Conservation (phyloP, 495 filamentous ascomycete species). For the Pseudoneurospora amorphoporcata region DNA sequence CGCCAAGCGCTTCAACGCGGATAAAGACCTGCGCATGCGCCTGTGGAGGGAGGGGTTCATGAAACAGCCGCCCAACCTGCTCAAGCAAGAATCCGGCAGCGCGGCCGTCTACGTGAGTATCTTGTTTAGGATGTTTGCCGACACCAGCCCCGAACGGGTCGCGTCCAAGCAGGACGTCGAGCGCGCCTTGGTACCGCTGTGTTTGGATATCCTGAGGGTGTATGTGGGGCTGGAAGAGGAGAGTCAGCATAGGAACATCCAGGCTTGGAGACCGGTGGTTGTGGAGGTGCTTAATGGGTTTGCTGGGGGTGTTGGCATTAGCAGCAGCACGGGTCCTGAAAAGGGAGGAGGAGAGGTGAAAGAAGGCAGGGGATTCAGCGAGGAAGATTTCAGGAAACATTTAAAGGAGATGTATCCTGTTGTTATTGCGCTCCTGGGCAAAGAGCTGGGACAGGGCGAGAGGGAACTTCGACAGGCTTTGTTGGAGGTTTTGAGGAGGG, state of each 20-base stretch:
- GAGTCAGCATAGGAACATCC: slow-evolving; percentile 87
- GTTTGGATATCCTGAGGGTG: slow-evolving; percentile 78
- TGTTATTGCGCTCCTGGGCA: slow-evolving; percentile 67
- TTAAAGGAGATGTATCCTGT: slow-evolving; percentile 78
- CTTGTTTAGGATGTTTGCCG: slow-evolving; percentile 91
- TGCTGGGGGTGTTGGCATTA: slow-evolving; percentile 47
- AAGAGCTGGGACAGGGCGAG: slow-evolving; percentile 53
- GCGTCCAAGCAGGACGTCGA: slow-evolving; percentile 74
- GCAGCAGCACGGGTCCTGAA: no score
- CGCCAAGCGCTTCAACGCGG: slow-evolving; percentile 91
- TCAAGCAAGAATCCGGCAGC: slow-evolving; percentile 92
- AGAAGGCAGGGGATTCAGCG: slow-evolving; percentile 44
- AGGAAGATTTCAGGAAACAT: slow-evolving; percentile 71
- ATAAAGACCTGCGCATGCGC: slow-evolving; percentile 89
- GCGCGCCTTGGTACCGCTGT: slow-evolving; percentile 82
- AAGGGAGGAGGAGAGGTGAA: neutral
- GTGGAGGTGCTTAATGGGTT: slow-evolving; percentile 97
- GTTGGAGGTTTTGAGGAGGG: slow-evolving; percentile 61
- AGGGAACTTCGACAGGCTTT: slow-evolving; percentile 65
- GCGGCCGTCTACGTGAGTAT: slow-evolving; percentile 92
- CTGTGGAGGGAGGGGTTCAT: slow-evolving; percentile 98
- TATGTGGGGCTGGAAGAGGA: slow-evolving; percentile 84
- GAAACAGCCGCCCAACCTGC: slow-evolving; percentile 97
- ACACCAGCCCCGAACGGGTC: slow-evolving; percentile 70
- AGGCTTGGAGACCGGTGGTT: slow-evolving; percentile 93